Evolutionary conservation across 352 stramenopile genomes (phyloP), one percentile per base, ranked within the genome.

Genomic region (Globisporangium cylindrosporum): DNA sequence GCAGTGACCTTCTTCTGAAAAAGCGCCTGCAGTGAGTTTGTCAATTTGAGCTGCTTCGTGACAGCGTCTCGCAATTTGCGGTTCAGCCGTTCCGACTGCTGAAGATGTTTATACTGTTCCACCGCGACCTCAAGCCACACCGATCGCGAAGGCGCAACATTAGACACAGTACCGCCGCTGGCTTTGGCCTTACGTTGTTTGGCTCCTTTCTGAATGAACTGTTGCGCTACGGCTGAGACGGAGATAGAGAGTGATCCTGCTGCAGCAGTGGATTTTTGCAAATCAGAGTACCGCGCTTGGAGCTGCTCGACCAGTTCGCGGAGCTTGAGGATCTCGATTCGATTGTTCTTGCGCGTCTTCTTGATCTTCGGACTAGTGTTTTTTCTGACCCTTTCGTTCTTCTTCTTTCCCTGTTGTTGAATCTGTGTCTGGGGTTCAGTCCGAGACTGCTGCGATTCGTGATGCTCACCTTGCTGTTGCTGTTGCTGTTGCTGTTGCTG

Each of bases 101-200:
- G 73, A n/a, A 74, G 72, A 58, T 77, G 73, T 18, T 73, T 65
- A 64, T 78, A 83, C 41, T 88, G 80, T 14, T 74, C 67, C 6
- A 68, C 76, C 22, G 80, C 80, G 1, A 84, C 36, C 41, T 70
- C 73, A 38, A 81, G 63, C 80, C 80, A 86, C 10, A 86, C 68
- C 0, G 74, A 79, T 32, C 61, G 7, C 14, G 24, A 7, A n/a
- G 15, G 12, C 2, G 12, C 4, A 15, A 8, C 15, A 48, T 0
- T 48, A n/a, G 14, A 20, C 43, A 51, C 43, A 22, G 18, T 18
- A 7, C 4, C 18, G 18, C 43, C 15, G 18, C 2, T 20, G 18
- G 4, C 2, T 5, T 49, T 49, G 41, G 41, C 4, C 18, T 51
- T 51, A 15, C 43, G 18, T 18, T 22, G 43, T 18, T 51, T 51